These are phyloP conservation scores for Domatiomyces catenatus DNA, from an alignment of 2,329 filamentous ascomycete genomes.

Conservation along the genomic window DNA sequence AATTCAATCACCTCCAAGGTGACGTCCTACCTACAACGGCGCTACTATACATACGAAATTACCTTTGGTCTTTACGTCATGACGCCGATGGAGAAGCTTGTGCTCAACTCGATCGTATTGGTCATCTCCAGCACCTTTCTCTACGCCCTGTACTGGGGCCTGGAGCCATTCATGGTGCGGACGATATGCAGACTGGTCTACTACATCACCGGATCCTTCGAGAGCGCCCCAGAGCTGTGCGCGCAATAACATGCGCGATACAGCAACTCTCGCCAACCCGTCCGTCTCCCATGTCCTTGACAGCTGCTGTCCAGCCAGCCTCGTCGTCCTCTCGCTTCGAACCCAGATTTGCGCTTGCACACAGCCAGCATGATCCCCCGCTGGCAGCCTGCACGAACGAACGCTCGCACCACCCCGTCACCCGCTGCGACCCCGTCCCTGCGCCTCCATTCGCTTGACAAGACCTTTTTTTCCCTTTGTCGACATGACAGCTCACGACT, in stretches of 20 bases:
- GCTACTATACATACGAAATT: slow-evolving; percentile 96
- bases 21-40: slow-evolving; percentile 49
- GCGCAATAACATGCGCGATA: neutral
- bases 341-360: no score
- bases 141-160: slow-evolving; percentile 11
- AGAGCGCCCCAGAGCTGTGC: slow-evolving; percentile 7
- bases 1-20: slow-evolving; percentile 11
- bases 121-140: slow-evolving; percentile 5
- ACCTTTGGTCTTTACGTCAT: slow-evolving; percentile 98
- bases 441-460: neutral
- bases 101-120: slow-evolving; percentile 61
- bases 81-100: slow-evolving; percentile 84
- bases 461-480: neutral
- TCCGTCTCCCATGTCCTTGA: neutral
- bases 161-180: slow-evolving; percentile 12
- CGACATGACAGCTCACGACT: neutral
- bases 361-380: no score
- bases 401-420: neutral
- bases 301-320: neutral
- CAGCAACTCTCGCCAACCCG: neutral
- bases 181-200: slow-evolving; percentile 12
- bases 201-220: slow-evolving; percentile 11
- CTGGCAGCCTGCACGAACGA: neutral
- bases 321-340: neutral
- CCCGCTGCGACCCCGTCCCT: neutral